Base-by-base conservation (phyloP, 768 basidiomycete species). In the Russula abietina region DNA sequence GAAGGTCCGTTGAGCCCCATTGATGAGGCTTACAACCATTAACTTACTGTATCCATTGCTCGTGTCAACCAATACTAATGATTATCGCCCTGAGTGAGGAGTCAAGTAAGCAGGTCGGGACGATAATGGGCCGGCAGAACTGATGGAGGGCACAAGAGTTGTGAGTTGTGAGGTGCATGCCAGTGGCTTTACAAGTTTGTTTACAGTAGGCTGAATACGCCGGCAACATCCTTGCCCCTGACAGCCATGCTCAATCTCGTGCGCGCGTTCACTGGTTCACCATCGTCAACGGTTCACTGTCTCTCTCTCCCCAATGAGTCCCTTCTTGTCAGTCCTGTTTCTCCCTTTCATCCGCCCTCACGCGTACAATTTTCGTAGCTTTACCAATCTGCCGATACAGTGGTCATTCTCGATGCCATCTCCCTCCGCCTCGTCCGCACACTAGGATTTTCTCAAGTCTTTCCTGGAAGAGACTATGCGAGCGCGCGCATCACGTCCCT, bases 371-470 rank as follows among this genome's bases (percentile, higher is more conserved):
- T 17, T 26, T 46, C 55, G 32, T 67, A 93, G 89, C 73, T 91
- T 9, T 89, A 91, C 71, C 78, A 87, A 6, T 88, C 87, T 19
- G 84, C 83, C 41, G 84, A 89, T 70, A 79, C 84, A 2, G 72
- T 92, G 65, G 78, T 91, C 60, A 75, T 92, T 49, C 81, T 89
- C 68, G 77, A 91, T 77, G 87, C 90, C n/a, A 80, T 76, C 60
- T 79, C 77, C 17, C 82, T 92, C 38, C 72, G 77, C 19, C 78
- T 93, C 51, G 72, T 86, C 61, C 85, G 87, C 62, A 82, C 88
- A 51, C 82, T 93, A 26, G 83, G 86, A 36, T 89, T 93, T 69
- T 87, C 83, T 77, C 89, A 93, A 71, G 88, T 86, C 7, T 93
- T 91, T 70, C 89, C 91, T 6, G 80, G 81, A n/a, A 69, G 77